Conservation (phyloP, 768 basidiomycete genomes). For the Leccinum arenicola region DNA sequence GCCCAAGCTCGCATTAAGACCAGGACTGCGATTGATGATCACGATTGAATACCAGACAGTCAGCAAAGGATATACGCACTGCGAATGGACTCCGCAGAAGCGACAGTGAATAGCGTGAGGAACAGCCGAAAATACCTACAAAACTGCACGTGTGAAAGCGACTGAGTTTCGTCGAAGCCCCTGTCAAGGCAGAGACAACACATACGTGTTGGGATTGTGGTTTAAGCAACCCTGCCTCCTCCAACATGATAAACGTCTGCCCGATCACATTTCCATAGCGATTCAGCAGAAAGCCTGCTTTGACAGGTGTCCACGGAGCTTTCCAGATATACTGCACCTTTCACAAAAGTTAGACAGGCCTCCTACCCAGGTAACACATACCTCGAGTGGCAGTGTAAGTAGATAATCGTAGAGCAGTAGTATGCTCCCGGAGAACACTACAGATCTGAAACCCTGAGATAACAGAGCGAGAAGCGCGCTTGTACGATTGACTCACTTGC, state of each 20-base stretch:
- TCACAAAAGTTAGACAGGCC: background rate
- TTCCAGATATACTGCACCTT: constrained; percentile 18
- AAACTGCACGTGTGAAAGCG: background rate
- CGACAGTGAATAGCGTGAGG: constrained; percentile 4
- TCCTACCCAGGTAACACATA: background rate
- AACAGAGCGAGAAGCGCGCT: background rate
- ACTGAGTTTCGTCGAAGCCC: background rate
- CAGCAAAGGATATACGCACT: background rate
- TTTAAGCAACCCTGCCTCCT: constrained; percentile 1
- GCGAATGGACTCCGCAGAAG: constrained; percentile 13
- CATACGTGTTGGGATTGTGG: constrained; percentile 4
- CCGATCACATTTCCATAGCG: constrained; percentile 19
- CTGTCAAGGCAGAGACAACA: background rate
- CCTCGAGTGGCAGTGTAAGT: constrained; percentile 12
- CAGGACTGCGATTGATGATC: constrained; percentile 11
- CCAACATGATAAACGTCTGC: constrained; percentile 4
- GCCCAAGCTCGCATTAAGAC: constrained; percentile 22
- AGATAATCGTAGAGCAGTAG: constrained; percentile 11
- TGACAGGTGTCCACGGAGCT: constrained; percentile 12
- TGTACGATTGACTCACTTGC: background rate
- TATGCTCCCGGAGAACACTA: background rate
- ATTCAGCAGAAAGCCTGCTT: constrained; percentile 13
- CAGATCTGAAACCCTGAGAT: background rate
- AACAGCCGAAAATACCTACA: constrained; percentile 10
- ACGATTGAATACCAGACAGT: background rate